A percentile compares a stretch with the other conserved stretches of the same genome.
Evolutionary conservation across 352 stramenopile genomes (phyloP).

Genomic region (Pythium chondricola): DNA sequence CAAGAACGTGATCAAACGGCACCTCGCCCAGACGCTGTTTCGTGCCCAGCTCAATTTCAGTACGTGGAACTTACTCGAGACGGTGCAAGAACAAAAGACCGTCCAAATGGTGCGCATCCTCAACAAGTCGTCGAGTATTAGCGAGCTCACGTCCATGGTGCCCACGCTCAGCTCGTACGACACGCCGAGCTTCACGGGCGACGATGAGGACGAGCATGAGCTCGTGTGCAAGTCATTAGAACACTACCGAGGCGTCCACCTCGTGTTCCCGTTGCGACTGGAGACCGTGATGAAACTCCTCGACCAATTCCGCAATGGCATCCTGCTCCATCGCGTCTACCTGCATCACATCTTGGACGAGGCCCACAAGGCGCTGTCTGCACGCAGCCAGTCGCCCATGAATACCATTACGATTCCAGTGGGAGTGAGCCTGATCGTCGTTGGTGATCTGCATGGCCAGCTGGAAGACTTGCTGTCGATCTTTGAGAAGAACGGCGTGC

Average conservation of each 20-base stretch:
- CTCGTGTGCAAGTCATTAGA: constrained; percentile 52
- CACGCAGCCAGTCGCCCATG: constrained; percentile 49
- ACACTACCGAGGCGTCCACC: constrained; percentile 68
- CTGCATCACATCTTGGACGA: constrained; percentile 73
- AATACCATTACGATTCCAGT: constrained; percentile 69
- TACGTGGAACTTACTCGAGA: constrained; percentile 80
- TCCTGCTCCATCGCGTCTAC: constrained; percentile 70
- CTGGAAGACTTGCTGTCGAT: constrained; percentile 93
- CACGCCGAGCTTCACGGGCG: constrained; percentile 35
- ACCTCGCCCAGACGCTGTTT: constrained; percentile 72
- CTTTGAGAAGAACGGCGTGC: constrained; percentile 88
- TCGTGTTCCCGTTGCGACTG: constrained; percentile 63
- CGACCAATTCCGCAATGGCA: constrained; percentile 82
- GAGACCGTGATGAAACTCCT: constrained; percentile 79
- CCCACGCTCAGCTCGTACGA: constrained; percentile 69
- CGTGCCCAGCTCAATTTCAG: constrained; percentile 82
- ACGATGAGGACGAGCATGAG: constrained; percentile 51
- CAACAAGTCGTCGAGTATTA: constrained; percentile 79
- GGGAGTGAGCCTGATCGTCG: constrained; percentile 86
- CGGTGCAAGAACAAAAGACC: constrained; percentile 75
- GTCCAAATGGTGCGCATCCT: constrained; percentile 84
- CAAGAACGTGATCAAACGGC: constrained; percentile 63
- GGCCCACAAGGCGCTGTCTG: constrained; percentile 42
- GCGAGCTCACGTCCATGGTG: constrained; percentile 73
- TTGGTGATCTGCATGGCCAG: constrained; percentile 92